Evolutionary conservation across 108 stramenopile species (phyloP).

Genomic region (Skeletonema costatum): DNA sequence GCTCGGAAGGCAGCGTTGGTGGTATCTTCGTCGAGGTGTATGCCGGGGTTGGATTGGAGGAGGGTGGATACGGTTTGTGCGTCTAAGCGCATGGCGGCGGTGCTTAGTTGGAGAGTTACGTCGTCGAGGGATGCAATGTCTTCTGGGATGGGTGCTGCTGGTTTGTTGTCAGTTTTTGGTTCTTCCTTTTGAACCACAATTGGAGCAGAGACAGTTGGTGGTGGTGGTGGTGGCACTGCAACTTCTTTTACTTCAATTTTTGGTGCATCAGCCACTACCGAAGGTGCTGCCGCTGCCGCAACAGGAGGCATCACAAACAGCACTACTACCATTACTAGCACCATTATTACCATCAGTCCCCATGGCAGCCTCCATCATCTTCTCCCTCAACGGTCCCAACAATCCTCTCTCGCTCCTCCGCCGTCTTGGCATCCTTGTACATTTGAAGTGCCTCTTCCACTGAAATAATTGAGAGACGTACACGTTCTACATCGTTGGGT

Average conservation of each 20-base stretch:
- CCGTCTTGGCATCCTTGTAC: background rate
- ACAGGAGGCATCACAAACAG: background rate
- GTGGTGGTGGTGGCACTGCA: background rate
- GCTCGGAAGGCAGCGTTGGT: slow-evolving; percentile 43
- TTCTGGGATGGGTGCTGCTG: background rate
- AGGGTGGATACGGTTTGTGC: background rate
- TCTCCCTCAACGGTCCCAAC: background rate
- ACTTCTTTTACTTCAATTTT: background rate
- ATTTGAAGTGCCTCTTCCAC: background rate
- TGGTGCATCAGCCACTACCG: background rate
- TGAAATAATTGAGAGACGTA: background rate
- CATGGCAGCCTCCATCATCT: background rate
- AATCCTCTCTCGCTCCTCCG: background rate
- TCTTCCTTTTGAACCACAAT: background rate
- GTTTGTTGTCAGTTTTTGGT: background rate
- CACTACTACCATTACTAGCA: too few species aligned
- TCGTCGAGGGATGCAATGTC: background rate
- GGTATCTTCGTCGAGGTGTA: slow-evolving; percentile 38
- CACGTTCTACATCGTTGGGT: background rate
- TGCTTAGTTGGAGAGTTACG: background rate
- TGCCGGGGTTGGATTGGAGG: slow-evolving; percentile 2
- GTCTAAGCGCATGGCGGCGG: background rate
- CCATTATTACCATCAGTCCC: background rate
- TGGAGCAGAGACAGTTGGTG: background rate
- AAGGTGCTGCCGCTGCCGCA: background rate